Evolutionary conservation across 164 flowering plant species (phyloP).

Genomic region (Malania oleifera): DNA sequence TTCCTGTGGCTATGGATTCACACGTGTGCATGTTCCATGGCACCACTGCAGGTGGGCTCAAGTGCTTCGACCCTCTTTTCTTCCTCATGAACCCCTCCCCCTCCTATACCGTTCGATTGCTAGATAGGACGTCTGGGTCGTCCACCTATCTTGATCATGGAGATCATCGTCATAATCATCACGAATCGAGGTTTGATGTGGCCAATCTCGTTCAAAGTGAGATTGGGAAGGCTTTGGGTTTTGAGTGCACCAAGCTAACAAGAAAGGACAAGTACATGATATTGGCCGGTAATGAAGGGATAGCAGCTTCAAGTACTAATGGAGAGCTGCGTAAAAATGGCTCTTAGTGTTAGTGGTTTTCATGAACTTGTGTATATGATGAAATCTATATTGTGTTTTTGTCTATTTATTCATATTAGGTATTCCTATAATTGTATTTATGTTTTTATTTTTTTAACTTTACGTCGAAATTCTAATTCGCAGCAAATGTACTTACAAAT

Average conservation of each 20-base stretch:
- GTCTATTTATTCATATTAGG: no score
- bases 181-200: conserved; percentile 33
- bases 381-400: no score
- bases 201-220: conserved; percentile 47
- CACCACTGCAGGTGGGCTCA: conserved; percentile 46
- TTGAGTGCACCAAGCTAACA: conserved; percentile 50
- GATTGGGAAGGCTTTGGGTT: conserved; percentile 36
- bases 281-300: conserved; percentile 53
- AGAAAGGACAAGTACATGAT: conserved; percentile 59
- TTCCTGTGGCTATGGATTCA: conserved; percentile 43
- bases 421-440: no score
- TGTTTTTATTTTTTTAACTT: no score
- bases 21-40: conserved; percentile 43
- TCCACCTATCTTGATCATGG: conserved; percentile 14
- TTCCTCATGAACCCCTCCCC: conserved; percentile 52
- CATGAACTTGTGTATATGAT: no score
- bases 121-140: conserved; percentile 23
- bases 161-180: no score
- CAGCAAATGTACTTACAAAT: no score
- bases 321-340: no score
- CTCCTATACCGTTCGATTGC: conserved; percentile 26
- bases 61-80: conserved; percentile 49
- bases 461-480: no score
- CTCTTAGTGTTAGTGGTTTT: no score
- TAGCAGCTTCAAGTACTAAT: conserved; percentile 1